These are phyloP conservation scores for Tardiomyces blankii DNA, from an alignment of 1,139 yeast genomes.

Conservation along the genomic window DNA sequence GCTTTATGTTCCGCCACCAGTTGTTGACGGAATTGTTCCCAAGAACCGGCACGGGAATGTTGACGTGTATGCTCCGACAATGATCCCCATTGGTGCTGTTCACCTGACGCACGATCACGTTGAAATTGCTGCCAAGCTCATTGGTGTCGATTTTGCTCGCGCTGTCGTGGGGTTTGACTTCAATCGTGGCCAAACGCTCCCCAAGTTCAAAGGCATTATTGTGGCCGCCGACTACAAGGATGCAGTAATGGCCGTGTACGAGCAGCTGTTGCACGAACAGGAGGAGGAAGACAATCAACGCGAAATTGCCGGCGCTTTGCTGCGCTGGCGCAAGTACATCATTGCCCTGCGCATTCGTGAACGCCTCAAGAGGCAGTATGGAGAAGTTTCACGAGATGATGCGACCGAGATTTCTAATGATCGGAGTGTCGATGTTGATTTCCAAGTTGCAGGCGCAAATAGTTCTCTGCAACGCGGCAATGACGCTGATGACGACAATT, in stretches of 20 bases:
- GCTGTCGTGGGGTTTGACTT: constrained; percentile 87
- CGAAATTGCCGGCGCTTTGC: constrained; percentile 42
- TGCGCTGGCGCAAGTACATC: constrained; percentile 64
- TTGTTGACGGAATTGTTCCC: constrained; percentile 53
- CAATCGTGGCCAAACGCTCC: constrained; percentile 23
- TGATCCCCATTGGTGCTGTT: constrained; percentile 79
- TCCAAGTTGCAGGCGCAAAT: too few species aligned
- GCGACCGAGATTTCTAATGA: too few species aligned
- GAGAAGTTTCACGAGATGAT: background rate
- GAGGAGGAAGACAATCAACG: constrained; percentile 36
- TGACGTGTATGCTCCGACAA: constrained; percentile 61
- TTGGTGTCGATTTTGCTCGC: constrained; percentile 71
- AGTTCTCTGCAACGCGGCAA: too few species aligned
- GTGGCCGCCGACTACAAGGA: constrained; percentile 54
- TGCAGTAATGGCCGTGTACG: constrained; percentile 50
- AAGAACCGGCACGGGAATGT: constrained; percentile 75
- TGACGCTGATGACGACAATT: constrained; percentile 1
- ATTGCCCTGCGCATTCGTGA: constrained; percentile 59
- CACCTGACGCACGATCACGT: constrained; percentile 46
- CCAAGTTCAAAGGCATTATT: constrained; percentile 67
- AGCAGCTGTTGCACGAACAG: constrained; percentile 42
- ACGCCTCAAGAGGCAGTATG: constrained; percentile 38
- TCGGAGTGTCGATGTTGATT: too few species aligned
- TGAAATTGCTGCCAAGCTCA: constrained; percentile 55
- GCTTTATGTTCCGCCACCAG: constrained; percentile 53